Base-by-base conservation (phyloP, 768 basidiomycete genomes). In the Mycena albidolilacea region DNA sequence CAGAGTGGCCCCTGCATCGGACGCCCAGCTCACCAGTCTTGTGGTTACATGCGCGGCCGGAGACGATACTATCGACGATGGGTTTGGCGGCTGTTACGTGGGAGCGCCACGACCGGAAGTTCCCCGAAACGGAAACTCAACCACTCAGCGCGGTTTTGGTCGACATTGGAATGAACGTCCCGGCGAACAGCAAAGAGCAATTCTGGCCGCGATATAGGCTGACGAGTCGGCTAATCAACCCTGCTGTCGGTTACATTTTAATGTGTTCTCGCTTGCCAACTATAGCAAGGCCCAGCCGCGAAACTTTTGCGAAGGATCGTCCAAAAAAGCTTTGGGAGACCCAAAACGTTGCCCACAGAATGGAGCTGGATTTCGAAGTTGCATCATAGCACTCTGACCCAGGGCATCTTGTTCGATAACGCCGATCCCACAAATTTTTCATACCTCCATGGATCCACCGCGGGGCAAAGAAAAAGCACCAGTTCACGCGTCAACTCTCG, bases 91-190 rank as follows among this genome's bases (percentile, higher is more conserved):
- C 23, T n/a, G 19, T 17, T 39, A 6, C 59, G 67, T 68, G 67
- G 67, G 67, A 68, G 21, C 44, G 48, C 44, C 57, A 30, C 30
- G 60, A 67, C 44, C 66, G 48, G 67, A 69, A 62, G 46, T 30
- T 30, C 30, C 30, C 30, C 38, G 23, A 37, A 67, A 30, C 30
- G 48, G 10, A 50, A 50, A 50, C 48, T 39, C 58, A 64, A 54
- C 64, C 50, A 52, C 19, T 15, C 30, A 65, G 21, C 58, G 21
- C 58, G 5, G n/a, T 58, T 58, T 30, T 30, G 30, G 57, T 58
- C 38, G 38, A 59, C 38, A 37, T n/a, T n/a, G 19, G 58, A 19
- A 10, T 30, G 8, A 35, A 59, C 58, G 38, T 12, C 55, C 38
- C 7, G 38, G 48, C 48, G 19, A 19, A 41, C 58, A 21, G 12